A percentile compares a stretch with the other conserved stretches of the same genome.
Evolutionary conservation across 148 eudicot genomes (phyloP).

Genomic region (Polygonum maritimum): DNA sequence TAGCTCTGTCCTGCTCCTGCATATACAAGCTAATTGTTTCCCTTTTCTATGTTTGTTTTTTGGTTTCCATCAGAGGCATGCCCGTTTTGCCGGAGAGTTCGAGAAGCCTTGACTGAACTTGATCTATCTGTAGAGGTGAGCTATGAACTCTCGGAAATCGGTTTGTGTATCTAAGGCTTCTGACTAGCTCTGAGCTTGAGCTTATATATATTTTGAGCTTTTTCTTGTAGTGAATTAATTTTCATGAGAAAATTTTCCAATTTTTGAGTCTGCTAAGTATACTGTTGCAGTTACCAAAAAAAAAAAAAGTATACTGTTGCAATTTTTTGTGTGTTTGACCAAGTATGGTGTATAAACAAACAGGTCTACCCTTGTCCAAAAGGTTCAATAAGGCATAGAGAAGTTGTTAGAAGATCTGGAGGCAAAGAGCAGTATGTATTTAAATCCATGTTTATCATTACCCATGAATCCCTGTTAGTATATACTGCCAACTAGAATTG

Average conservation of each 20-base stretch:
- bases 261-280: neutral
- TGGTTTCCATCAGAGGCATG: slow-evolving; percentile 43
- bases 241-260: neutral
- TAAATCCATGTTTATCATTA: neutral
- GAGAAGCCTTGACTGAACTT: slow-evolving; percentile 56
- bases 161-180: neutral
- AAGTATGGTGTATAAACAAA: neutral
- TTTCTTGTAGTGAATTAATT: neutral
- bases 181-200: neutral
- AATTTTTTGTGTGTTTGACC: neutral
- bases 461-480: too few species aligned
- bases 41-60: neutral
- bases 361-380: slow-evolving; percentile 59
- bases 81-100: slow-evolving; percentile 63
- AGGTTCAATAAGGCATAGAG: slow-evolving; percentile 48
- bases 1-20: neutral
- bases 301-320: too few species aligned
- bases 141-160: neutral
- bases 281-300: too few species aligned
- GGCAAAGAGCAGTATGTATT: slow-evolving; percentile 48
- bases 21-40: neutral
- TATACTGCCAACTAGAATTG: too few species aligned
- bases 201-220: neutral
- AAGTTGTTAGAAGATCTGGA: slow-evolving; percentile 39
- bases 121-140: slow-evolving; percentile 48